Base-by-base conservation (phyloP, 331 rosid genomes). In the Pyracantha coccinea region DNA sequence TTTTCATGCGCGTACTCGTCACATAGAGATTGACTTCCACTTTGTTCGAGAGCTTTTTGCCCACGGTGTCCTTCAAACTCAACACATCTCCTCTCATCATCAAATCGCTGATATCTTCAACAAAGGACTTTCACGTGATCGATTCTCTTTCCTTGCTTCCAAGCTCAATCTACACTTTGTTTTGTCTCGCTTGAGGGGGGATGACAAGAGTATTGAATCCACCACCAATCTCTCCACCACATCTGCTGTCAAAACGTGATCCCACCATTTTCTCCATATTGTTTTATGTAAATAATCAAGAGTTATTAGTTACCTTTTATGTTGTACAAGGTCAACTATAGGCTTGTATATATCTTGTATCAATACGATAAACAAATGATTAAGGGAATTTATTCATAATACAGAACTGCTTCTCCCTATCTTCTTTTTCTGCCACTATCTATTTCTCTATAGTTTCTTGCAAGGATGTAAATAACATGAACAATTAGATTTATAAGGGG, bases 171-270 rank as follows among this genome's bases (percentile, higher is more conserved):
- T 14, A 4, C 7, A 45, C 19, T 4, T 45, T 45, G 3, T 45
- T 45, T 2, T 7, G 3, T 45, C 15, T 45, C 7, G 0, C 53
- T 45, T 45, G 19, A 45, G 53, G 53, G 7, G 19, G 53, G 19
- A 45, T 47, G 7, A 4, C 19, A 14, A 45, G 1, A 45, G 53
- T 45, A 45, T 45, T 15, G 2, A 45, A 45, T 45, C 3, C 7
- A 45, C 7, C 7, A 0, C 0, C 14, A 45, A 14, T 4, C 53
- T 4, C 0, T 15, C 19, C 17, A 45, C 0, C 19, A 14, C 1
- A 44, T 45, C 7, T 45, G 0, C 17, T 45, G 1, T 45, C 1
- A 45, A 45, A 45, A 0, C 3, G 19, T 14, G 53, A 45, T 45
- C 53, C 53, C 7, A 0, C 0, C 1, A 45, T 14, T 45, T 7